These are phyloP conservation scores for Salix exigua DNA, from an alignment of 345 rosid species.

Conservation along the genomic window DNA sequence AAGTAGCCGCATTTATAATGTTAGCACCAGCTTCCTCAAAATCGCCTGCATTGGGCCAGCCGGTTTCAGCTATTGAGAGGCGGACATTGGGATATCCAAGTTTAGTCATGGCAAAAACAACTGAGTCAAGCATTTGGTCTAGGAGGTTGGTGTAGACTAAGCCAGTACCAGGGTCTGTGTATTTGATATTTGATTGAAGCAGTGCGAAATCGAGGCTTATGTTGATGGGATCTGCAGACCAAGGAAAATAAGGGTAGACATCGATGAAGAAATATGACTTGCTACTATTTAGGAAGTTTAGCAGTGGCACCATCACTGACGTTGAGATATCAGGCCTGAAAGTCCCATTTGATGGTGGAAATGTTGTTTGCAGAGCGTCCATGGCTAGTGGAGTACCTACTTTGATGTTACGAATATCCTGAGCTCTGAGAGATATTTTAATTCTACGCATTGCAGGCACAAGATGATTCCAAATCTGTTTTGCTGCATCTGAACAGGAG, in stretches of 20 bases:
- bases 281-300: slow-evolving; percentile 57
- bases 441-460: slow-evolving; percentile 67
- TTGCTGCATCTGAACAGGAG: slow-evolving; percentile 38
- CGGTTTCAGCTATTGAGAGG: slow-evolving; percentile 68
- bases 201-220: slow-evolving; percentile 47
- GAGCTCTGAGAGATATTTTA: slow-evolving; percentile 37
- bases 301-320: slow-evolving; percentile 50
- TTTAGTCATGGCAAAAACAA: slow-evolving; percentile 52
- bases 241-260: slow-evolving; percentile 75
- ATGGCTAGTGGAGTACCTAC: slow-evolving; percentile 73
- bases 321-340: slow-evolving; percentile 51
- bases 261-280: slow-evolving; percentile 69
- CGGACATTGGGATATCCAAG: slow-evolving; percentile 50
- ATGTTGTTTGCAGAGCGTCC: slow-evolving; percentile 50
- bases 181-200: slow-evolving; percentile 37
- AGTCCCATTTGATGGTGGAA: slow-evolving; percentile 63
- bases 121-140: slow-evolving; percentile 79
- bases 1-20: slow-evolving; percentile 62
- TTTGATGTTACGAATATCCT: slow-evolving; percentile 50
- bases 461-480: slow-evolving; percentile 38
- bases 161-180: slow-evolving; percentile 51
- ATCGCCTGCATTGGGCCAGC: slow-evolving; percentile 81
- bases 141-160: slow-evolving; percentile 59
- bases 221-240: slow-evolving; percentile 44
- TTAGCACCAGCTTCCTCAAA: slow-evolving; percentile 63